Conservation (phyloP, 768 basidiomycete species). For the Termitomyces heimii region DNA sequence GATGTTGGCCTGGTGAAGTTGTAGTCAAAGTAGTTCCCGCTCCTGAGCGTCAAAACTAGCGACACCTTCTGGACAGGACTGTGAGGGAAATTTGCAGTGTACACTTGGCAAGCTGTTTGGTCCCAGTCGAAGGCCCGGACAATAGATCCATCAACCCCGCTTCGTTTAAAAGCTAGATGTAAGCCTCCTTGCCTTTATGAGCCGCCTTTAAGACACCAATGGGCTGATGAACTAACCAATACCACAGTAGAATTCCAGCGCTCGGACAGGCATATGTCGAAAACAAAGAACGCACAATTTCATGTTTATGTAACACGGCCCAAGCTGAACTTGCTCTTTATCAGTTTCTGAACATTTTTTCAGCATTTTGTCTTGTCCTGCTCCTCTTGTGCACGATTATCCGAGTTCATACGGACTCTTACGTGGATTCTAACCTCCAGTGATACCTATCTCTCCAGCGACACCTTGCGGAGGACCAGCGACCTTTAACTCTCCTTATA, state of each 20-base stretch:
- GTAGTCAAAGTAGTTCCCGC: background rate
- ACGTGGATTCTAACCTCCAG: background rate
- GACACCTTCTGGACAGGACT: slow-evolving; percentile 45
- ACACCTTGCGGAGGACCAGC: slow-evolving; percentile 9
- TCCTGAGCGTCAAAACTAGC: background rate
- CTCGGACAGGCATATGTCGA: slow-evolving; percentile 22
- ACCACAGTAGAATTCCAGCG: slow-evolving; percentile 73
- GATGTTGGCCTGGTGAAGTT: slow-evolving; percentile 48
- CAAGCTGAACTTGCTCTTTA: slow-evolving; percentile 15
- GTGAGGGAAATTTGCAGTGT: slow-evolving; percentile 51
- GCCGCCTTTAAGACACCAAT: background rate
- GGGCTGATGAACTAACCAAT: slow-evolving; percentile 45
- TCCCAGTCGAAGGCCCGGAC: slow-evolving; percentile 83
- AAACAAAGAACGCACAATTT: background rate
- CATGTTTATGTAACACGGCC: slow-evolving; percentile 8
- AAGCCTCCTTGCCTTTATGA: slow-evolving; percentile 51
- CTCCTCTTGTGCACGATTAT: background rate
- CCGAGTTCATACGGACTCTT: background rate
- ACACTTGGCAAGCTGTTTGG: slow-evolving; percentile 65
- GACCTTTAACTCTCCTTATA: slow-evolving; percentile 3
- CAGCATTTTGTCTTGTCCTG: slow-evolving; percentile 9
- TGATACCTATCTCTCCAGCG: slow-evolving; percentile 12
- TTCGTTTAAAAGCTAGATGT: slow-evolving; percentile 58
- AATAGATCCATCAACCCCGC: slow-evolving; percentile 38
- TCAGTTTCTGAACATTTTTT: slow-evolving; percentile 10